Evolutionary conservation across 495 filamentous ascomycete species (phyloP), one percentile per base, ranked within the genome.

Genomic region (Podospora conica): DNA sequence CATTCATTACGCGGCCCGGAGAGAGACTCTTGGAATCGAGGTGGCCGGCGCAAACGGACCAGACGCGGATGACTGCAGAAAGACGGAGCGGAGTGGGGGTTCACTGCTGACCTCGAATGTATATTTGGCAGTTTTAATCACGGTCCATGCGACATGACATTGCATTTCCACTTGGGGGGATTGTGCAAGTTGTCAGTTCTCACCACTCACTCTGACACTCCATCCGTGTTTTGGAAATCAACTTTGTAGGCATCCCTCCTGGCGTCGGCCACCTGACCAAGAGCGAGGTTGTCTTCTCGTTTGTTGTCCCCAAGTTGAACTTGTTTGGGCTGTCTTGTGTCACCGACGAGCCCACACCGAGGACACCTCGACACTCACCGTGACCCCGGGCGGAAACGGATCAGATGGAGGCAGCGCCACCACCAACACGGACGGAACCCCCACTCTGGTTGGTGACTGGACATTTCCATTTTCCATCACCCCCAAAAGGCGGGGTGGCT

Each of bases 401-500:
- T 31, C 11, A 27, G 25, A 27, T 6, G 25, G 25, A 27, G 25
- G 20, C 23, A n/a, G 59, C 33, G 31, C 22, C 28, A 23, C 23
- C 20, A 31, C 29, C 29, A 22, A 33, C 29, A 22, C 23, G 25
- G 22, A 15, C 8, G 54, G 33, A 24, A 64, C 63, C 63, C 63
- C 63, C 63, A 64, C 63, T 40, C 54, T 40, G 18, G 10, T 27
- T 22, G 55, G 9, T 25, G 22, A 48, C n/a, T n/a, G n/a, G n/a
- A n/a, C 22, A 63, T 63, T 27, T 2, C 25, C 48, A 23, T 12
- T 20, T 3, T 58, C 31, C 28, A 58, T 28, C 28, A 48, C 33
- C 33, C 33, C 62, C 28, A 64, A 24, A 64, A 58, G 54, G 54
- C 54, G 61, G 61, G 61, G 61, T 24, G 12, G 61, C 22, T 29